Evolutionary conservation across 257 asterid species (phyloP).

Genomic region (Solanum paucissectum): DNA sequence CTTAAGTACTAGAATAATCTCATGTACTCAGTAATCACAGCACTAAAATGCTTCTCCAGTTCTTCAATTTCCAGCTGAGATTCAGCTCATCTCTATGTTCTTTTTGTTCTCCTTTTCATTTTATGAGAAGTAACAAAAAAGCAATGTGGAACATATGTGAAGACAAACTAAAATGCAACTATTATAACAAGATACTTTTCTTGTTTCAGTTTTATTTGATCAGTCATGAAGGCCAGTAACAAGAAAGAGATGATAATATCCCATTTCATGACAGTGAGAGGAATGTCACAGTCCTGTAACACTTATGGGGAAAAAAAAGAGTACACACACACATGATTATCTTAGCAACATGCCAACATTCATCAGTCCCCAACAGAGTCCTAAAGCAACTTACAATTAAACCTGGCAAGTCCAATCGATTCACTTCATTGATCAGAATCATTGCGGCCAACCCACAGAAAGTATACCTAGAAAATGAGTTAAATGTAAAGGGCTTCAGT

Average conservation of each 20-base stretch:
- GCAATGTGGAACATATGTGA: not conserved
- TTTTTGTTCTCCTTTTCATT: not conserved
- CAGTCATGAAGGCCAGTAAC: not conserved
- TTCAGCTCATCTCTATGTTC: not conserved
- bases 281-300: not conserved
- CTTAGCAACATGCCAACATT: not conserved
- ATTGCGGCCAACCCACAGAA: conserved; percentile 96
- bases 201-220: not conserved
- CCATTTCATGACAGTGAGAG: not conserved
- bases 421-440: conserved; percentile 72
- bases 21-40: not conserved
- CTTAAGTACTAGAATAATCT: not conserved
- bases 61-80: not conserved
- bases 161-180: not conserved
- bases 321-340: not conserved
- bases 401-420: conserved; percentile 71
- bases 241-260: not conserved
- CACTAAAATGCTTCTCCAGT: not conserved
- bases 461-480: conserved; percentile 49
- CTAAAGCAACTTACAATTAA: conserved; percentile 49
- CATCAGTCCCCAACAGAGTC: not conserved
- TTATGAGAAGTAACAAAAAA: not conserved
- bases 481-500: conserved; percentile 5
- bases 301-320: not conserved
- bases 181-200: not conserved